phyloP scores from a whole-genome alignment of 805 yeast species.

The Starmerella etchellsii region DNA sequence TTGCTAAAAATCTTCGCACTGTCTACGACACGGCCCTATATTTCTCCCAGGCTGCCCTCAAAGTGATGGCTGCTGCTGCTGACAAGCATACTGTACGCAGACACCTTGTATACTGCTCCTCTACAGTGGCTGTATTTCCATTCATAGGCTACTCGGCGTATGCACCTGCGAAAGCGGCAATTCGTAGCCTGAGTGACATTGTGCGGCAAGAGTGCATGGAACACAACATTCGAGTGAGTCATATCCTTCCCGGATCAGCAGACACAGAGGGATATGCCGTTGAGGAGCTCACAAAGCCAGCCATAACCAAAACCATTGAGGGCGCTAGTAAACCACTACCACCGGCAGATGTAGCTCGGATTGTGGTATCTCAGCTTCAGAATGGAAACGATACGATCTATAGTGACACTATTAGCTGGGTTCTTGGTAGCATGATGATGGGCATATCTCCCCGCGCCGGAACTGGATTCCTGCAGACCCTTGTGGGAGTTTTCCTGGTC shows the following conservation, averaged over 20 bases:
- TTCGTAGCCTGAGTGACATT: conserved; percentile 59
- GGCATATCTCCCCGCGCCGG: conserved; percentile 22
- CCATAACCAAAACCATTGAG: conserved; percentile 67
- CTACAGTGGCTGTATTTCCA: conserved; percentile 71
- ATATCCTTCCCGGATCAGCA: conserved; percentile 82
- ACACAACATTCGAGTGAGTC: conserved; percentile 54
- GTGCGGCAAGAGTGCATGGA: conserved; percentile 71
- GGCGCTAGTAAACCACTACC: conserved; percentile 67
- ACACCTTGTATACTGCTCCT: conserved; percentile 53
- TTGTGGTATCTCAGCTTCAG: conserved; percentile 42
- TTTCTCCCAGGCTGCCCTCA: conserved; percentile 49
- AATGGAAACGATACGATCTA: conserved; percentile 60
- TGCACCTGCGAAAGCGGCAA: conserved; percentile 78
- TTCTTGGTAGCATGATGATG: conserved; percentile 42
- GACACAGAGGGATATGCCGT: conserved; percentile 72
- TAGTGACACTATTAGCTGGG: conserved; percentile 80
- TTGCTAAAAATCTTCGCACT: conserved; percentile 47
- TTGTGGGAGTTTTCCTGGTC: conserved; percentile 19
- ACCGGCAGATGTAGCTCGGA: conserved; percentile 51
- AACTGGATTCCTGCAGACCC: conserved; percentile 18
- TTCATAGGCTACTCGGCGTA: conserved; percentile 86
- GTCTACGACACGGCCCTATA: conserved; percentile 67
- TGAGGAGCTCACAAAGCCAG: conserved; percentile 78
- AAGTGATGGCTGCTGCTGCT: conserved; percentile 24
- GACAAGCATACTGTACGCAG: conserved; percentile 27